phyloP scores from a whole-genome alignment of 768 basidiomycete species.

The Piloderma croceum region DNA sequence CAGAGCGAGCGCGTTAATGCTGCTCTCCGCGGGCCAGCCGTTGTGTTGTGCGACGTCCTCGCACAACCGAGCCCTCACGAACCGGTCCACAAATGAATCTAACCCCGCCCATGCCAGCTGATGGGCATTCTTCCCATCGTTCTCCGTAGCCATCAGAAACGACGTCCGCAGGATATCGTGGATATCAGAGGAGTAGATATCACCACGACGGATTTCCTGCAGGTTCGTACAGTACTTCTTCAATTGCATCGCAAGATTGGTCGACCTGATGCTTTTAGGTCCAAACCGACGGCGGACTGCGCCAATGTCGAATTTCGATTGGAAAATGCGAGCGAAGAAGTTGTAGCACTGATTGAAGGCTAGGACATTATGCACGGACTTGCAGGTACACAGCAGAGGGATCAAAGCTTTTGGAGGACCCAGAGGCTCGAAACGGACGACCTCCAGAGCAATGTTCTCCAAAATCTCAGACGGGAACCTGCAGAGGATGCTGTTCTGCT shows the following conservation, averaged over 20 bases:
- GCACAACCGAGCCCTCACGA: conserved; percentile 44
- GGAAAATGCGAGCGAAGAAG: conserved; percentile 53
- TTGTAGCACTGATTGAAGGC: conserved; percentile 20
- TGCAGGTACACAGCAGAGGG: conserved; percentile 44
- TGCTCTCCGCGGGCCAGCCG: conserved; percentile 56
- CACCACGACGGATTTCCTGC: conserved; percentile 22
- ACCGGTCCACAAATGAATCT: conserved; percentile 38
- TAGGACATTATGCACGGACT: conserved; percentile 34
- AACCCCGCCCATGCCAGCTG: conserved; percentile 53
- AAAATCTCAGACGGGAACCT: conserved; percentile 41
- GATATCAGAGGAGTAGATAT: conserved; percentile 22
- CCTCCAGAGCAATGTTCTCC: conserved; percentile 45
- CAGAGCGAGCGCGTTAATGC: conserved; percentile 45
- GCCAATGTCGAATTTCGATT: conserved; percentile 47
- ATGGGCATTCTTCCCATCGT: conserved; percentile 58
- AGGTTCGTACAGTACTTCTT: conserved; percentile 31
- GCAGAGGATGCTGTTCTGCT: conserved; percentile 18
- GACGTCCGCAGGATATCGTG: conserved; percentile 38
- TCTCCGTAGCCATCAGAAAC: conserved; percentile 56
- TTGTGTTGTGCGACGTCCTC: conserved; percentile 26
- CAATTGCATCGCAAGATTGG: conserved; percentile 34
- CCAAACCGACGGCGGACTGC: conserved; percentile 50
- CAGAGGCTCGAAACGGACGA: conserved; percentile 34
- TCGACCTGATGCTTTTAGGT: conserved; percentile 31
- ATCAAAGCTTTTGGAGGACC: conserved; percentile 45